Evolutionary conservation across 2,329 filamentous ascomycete genomes (phyloP), one percentile per base, ranked within the genome.

Genomic region (Rutstroemia sp.): DNA sequence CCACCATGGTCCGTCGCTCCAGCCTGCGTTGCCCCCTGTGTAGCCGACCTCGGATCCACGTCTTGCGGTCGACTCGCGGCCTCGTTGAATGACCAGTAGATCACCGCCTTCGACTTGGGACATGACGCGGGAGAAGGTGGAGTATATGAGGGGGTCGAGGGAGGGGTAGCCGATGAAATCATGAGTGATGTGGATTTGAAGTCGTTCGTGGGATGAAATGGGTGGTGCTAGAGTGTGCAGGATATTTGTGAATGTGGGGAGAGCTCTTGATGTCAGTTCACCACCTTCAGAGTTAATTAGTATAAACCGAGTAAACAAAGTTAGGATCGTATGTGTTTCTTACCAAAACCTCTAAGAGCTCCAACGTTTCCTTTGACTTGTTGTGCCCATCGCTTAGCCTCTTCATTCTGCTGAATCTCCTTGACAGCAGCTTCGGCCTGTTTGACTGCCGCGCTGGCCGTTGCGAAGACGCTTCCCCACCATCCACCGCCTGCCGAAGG

Each of bases 1-100:
- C 92, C 94, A 99, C 94, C 94, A 99, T 3, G 94, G 94, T 0
- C 94, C 94, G 66, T 97, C 92, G 48, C 84, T 87, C 92, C 94
- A 99, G 60, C 88, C 87, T 39, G 80, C 78, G 27, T 76, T 75
- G 17, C 75, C 76, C 51, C 84, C 81, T 25, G 75, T 70, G 25
- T 79, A 80, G 40, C 78, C 78, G 57, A 77, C 78, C 48, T 87
- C 78, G 2, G 83, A 83, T 44, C 80, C 79, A 45, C 85, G 82
- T 47, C 84, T 84, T 30, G 83, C 84, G 48, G 85, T 82, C 49
- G 86, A 89, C 73, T 97, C 94, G 59, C 90, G 88, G 19, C 94
- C 94, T 39, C 92, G 88, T 73, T 99, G 94, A 59, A 97, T 84
- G 55, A 99, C 94, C 54, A 97, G 80, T 17, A 99, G 79, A 67